These are phyloP conservation scores for Encephalitozoon cuniculi DNA, from an alignment of 371 early-diverging fungal genomes.

Conservation along the genomic window DNA sequence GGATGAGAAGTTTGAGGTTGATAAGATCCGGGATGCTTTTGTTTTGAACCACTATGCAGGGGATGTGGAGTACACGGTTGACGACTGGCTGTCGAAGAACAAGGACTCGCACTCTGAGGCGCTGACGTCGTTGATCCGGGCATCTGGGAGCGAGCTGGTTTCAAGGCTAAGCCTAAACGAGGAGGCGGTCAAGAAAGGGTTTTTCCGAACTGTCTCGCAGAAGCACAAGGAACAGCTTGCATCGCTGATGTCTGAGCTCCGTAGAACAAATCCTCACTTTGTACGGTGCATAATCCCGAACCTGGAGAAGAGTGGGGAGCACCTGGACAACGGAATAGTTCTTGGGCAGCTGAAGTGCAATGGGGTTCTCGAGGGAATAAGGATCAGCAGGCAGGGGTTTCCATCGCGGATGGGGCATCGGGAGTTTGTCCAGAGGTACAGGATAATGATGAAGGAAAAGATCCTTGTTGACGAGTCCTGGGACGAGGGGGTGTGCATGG, in stretches of 20 bases:
- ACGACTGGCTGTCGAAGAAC: constrained; percentile 94
- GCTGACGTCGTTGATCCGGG: constrained; percentile 60
- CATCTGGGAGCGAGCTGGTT: not conserved
- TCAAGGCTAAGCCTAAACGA: constrained; percentile 1
- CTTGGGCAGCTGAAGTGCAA: constrained; percentile 92
- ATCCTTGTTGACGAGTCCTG: constrained; percentile 69
- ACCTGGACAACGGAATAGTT: constrained; percentile 72
- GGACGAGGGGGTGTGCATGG: constrained; percentile 64
- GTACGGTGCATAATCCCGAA: constrained; percentile 98
- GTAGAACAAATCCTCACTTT: constrained; percentile 89
- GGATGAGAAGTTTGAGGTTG: constrained; percentile 32
- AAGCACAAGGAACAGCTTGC: constrained; percentile 85
- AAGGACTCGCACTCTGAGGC: constrained; percentile 96
- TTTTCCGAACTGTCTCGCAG: constrained; percentile 76
- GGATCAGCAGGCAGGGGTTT: constrained; percentile 92
- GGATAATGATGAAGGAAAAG: constrained; percentile 71
- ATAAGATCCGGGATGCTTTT: constrained; percentile 75
- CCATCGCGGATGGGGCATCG: constrained; percentile 82
- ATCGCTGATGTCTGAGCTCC: constrained; percentile 76
- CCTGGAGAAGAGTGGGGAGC: constrained; percentile 74
- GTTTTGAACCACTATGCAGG: constrained; percentile 92
- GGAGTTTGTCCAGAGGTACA: constrained; percentile 88
- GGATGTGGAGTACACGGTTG: constrained; percentile 81
- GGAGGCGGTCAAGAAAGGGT: constrained; percentile 63
- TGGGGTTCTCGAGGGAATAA: constrained; percentile 97